Base-by-base conservation (phyloP, 176 grass and related monocot species). In the Phyllostachys edulis region DNA sequence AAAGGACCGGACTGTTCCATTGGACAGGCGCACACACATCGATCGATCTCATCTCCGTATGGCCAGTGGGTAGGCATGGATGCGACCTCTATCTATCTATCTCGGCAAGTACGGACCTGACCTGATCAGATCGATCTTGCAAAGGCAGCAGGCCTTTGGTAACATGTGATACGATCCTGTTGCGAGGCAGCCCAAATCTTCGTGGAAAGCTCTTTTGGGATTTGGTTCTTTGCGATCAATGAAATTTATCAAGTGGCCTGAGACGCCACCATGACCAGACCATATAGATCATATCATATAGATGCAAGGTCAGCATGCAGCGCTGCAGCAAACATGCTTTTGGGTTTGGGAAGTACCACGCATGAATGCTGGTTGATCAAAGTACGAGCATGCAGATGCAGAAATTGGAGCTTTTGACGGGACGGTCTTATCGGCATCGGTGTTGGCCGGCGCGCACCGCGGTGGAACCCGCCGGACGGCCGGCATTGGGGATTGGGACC, bases 171-270 rank as follows among this genome's bases (percentile, higher is more conserved):
- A 15, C 11, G 60, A 56, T 76, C 54, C 52, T 27, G 55, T 6
- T 41, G 73, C 6, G 3, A 21, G 18, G 76, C 24, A 38, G 24
- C 8, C 50, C 71, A 82, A 76, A 83, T 88, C 72, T 88, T 77
- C n/a, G 41, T 5, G 21, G 21, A 83, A 50, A 82, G 65, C 32
- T 62, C 63, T 41, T 88, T 78, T 62, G 45, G 77, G 86, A 88
- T 88, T 84, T 78, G 80, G 66, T 71, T 34, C 39, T 59, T 74
- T 2, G 10, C 16, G 41, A 50, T 23, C 29, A 41, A 50, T 23
- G 23, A 34, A 34, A 29, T 27, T 62, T 9, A 10, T 77, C 68
- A 15, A n/a, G 54, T 62, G 67, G 39, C 24, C 38, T 20, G 38
- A 44, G 51, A 52, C 8, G 68, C 54, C 55, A 73, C 40, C 18